Evolutionary conservation across 2,329 filamentous ascomycete species (phyloP), one percentile per base, ranked within the genome.

Genomic region (Thielaviopsis ethacetica): DNA sequence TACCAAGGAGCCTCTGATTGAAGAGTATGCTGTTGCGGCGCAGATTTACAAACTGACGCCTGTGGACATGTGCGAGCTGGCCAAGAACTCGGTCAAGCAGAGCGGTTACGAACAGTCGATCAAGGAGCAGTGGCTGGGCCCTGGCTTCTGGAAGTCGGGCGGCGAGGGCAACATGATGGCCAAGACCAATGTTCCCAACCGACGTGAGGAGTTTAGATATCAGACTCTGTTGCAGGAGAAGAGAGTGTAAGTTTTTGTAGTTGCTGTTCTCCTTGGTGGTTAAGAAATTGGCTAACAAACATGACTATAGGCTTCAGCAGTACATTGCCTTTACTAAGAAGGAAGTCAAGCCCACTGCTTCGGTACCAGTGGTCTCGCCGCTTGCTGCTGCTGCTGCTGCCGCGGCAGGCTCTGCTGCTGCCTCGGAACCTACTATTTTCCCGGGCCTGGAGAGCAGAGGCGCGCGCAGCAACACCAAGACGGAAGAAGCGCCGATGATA

Each of bases 11-110:
- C 93, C 93, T 0, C 73, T 98, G 60, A 98, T 98, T 64, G 93
- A 98, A 70, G 93, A 98, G 68, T 98, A 98, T 67, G 91, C 91
- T 0, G 93, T 98, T 9, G 93, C 93, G 3, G 93, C 93, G 4
- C 93, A 98, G 71, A 98, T 98, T 61, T 98, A 97, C 75, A 97
- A 97, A 73, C 81, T 98, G 47, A 94, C 85, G 67, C 86, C 91
- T 0, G 91, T 97, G 3, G 93, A 98, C 67, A 98, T 98, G 93
- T 97, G 93, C 68, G 93, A 98, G 72, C 72, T 98, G 60, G 93
- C 93, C 24, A 95, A 95, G 72, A 91, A 97, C 69, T 95, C 89
- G 10, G 93, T 98, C 49, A 83, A 85, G 65, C 93, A 98, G 70
- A 95, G 89, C 68, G 93, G 93, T 6, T 98, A 95, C 67, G 93